Conservation (phyloP, 2,329 filamentous ascomycete genomes). For the Claviceps pusilla region DNA sequence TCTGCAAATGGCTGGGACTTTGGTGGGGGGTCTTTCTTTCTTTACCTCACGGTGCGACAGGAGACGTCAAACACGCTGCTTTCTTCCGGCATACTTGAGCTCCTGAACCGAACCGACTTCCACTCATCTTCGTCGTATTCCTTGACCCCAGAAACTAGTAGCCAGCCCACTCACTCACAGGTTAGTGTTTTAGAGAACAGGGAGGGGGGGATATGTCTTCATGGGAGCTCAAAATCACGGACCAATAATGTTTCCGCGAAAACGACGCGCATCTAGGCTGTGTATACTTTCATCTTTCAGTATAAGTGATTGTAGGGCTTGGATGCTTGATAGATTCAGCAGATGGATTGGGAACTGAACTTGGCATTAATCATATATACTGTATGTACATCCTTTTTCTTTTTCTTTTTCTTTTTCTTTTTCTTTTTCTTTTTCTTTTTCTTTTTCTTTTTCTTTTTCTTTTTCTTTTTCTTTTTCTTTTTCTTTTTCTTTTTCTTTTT, state of each 20-base stretch:
- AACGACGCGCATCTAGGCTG: constrained; percentile 45
- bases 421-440: no score
- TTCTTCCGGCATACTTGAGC: constrained; percentile 13
- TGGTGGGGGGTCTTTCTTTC: constrained; percentile 16
- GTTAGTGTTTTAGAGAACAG: constrained; percentile 2
- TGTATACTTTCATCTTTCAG: constrained; percentile 32
- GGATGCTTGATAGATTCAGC: constrained; percentile 49
- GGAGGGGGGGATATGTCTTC: no score
- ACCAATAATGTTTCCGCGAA: constrained; percentile 59
- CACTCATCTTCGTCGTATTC: constrained; percentile 58
- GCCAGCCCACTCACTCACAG: neutral
- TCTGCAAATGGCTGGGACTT: neutral
- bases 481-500: neutral
- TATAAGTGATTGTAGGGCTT: constrained; percentile 42
- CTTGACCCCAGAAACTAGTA: constrained; percentile 42
- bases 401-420: no score
- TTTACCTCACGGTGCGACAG: constrained; percentile 50
- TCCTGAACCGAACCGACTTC: constrained; percentile 44
- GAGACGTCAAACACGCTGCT: constrained; percentile 35
- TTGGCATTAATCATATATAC: neutral
- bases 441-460: neutral
- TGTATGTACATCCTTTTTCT: neutral
- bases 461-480: neutral
- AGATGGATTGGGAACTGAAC: constrained; percentile 53
- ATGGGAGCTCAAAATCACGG: constrained; percentile 9